A percentile compares a stretch with the other conserved stretches of the same genome.
These are phyloP conservation scores for Fusarium sp. DNA, from an alignment of 2,329 filamentous ascomycete species.

Conservation along the genomic window DNA sequence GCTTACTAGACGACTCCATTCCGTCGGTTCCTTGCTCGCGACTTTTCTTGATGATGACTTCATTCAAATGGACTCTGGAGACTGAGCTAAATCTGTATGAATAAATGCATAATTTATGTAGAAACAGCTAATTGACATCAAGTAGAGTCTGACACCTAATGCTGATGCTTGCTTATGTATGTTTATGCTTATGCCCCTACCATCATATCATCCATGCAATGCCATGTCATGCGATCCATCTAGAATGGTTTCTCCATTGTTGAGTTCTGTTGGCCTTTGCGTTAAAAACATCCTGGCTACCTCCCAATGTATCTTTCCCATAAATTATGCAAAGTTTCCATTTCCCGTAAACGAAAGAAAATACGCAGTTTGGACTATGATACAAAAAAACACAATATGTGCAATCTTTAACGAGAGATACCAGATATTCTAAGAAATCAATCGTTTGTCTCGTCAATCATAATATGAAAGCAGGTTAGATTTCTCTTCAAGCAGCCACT, in stretches of 20 bases:
- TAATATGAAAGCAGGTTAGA: neutral
- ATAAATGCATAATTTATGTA: constrained; percentile 8
- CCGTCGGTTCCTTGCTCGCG: constrained; percentile 17
- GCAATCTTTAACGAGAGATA: constrained; percentile 26
- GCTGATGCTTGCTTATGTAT: constrained; percentile 13
- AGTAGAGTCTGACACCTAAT: constrained; percentile 8
- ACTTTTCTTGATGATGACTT: constrained; percentile 7
- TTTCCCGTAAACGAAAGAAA: constrained; percentile 10
- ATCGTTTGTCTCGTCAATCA: constrained; percentile 23
- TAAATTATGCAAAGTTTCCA: constrained; percentile 14
- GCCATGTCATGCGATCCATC: constrained; percentile 20
- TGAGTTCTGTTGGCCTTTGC: constrained; percentile 38
- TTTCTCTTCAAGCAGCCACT: constrained; percentile 10
- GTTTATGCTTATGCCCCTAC: constrained; percentile 20
- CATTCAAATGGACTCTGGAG: neutral
- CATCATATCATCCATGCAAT: constrained; percentile 22
- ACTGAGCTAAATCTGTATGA: neutral
- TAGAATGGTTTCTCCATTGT: constrained; percentile 9
- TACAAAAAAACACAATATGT: constrained; percentile 13
- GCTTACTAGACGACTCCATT: constrained; percentile 2
- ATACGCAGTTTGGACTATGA: constrained; percentile 6
- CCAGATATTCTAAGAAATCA: constrained; percentile 5
- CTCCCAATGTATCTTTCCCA: neutral
- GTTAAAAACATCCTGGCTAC: neutral
- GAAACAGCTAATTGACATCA: constrained; percentile 15